Evolutionary conservation across 176 grass and related monocot species (phyloP).

Genomic region (Lolium multiflorum): DNA sequence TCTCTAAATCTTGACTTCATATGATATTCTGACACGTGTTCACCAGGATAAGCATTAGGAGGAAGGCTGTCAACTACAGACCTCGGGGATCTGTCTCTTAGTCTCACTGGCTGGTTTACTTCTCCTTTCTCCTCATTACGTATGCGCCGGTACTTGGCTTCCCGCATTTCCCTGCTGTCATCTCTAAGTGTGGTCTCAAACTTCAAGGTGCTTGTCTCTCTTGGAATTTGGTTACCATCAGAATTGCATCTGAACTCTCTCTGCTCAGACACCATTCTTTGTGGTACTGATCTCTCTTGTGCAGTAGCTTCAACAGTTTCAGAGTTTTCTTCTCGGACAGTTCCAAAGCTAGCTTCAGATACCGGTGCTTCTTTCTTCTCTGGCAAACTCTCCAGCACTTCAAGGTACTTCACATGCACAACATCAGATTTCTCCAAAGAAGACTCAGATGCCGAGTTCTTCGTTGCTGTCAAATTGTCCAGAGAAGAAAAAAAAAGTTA

Average conservation of each 20-base stretch:
- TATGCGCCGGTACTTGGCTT: constrained; percentile 59
- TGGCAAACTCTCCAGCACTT: constrained; percentile 60
- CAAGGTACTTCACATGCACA: constrained; percentile 82
- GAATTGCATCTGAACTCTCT: constrained; percentile 33
- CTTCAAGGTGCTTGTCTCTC: constrained; percentile 45
- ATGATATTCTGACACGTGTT: constrained; percentile 54
- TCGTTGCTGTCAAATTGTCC: constrained; percentile 60
- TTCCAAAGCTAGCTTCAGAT: constrained; percentile 36
- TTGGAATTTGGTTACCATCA: constrained; percentile 36
- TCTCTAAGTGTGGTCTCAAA: constrained; percentile 43
- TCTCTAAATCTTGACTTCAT: constrained; percentile 41
- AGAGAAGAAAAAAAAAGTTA: constrained; percentile 11
- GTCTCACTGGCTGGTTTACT: constrained; percentile 35
- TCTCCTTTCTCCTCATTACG: constrained; percentile 55
- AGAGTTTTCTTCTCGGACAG: constrained; percentile 21
- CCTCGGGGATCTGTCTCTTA: constrained; percentile 44
- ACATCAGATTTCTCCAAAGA: constrained; percentile 69
- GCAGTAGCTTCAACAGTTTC: constrained; percentile 13
- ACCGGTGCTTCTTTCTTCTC: constrained; percentile 54
- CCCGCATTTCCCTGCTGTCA: constrained; percentile 42
- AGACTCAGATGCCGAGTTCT: constrained; percentile 54
- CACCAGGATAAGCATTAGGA: constrained; percentile 39
- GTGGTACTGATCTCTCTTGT: constrained; percentile 40
- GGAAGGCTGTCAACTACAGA: constrained; percentile 32
- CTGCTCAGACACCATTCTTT: constrained; percentile 9